Conservation (phyloP, 208 protist genomes). For the Trypanosoma cruzi region DNA sequence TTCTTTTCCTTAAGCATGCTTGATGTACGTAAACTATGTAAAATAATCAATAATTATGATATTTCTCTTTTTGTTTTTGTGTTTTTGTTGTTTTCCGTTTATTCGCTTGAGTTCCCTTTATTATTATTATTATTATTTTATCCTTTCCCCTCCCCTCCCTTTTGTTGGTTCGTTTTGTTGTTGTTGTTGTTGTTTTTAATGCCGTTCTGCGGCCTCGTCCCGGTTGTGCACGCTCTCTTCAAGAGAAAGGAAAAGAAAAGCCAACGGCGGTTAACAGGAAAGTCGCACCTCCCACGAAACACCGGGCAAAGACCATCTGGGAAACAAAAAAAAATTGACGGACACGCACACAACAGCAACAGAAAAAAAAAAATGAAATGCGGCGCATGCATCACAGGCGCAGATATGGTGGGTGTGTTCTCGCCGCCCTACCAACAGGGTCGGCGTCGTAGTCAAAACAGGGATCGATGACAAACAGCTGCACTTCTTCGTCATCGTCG, state of each 20-base stretch:
- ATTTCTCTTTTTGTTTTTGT: neutral
- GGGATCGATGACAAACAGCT: conserved; percentile 53
- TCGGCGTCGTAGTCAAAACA: conserved; percentile 66
- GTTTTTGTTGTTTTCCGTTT: neutral
- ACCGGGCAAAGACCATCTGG: too few species aligned
- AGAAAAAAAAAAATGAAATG: neutral
- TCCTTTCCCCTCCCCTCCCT: too few species aligned
- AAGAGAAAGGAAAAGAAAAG: conserved; percentile 7
- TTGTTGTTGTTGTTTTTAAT: too few species aligned
- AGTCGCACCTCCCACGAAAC: too few species aligned
- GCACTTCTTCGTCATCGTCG: conserved; percentile 42
- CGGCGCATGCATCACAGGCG: conserved; percentile 1
- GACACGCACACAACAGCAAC: neutral
- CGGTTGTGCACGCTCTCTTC: neutral
- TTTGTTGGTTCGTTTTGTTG: too few species aligned
- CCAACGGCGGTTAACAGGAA: neutral
- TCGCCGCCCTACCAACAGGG: conserved; percentile 34
- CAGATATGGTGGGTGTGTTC: conserved; percentile 1
- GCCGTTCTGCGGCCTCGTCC: too few species aligned
- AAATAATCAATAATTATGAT: neutral
- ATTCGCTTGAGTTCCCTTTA: neutral
- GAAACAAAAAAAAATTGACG: too few species aligned
- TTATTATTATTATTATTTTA: too few species aligned
- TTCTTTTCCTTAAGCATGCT: conserved; percentile 20
- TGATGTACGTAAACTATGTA: neutral